Conservation (phyloP, 176 grass and related monocot species). For the Tillandsia fasciculata region DNA sequence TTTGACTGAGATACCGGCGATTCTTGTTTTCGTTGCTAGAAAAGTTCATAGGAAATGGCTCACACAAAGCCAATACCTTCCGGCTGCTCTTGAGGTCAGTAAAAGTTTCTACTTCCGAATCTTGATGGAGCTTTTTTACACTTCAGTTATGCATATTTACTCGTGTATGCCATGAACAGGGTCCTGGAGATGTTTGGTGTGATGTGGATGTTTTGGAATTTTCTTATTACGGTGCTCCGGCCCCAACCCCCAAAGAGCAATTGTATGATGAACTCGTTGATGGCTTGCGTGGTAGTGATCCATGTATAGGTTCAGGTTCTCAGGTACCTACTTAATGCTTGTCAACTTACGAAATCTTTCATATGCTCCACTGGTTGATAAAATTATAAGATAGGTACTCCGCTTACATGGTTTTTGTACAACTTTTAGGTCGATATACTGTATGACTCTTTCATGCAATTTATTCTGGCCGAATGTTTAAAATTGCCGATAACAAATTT, state of each 20-base stretch:
- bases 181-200: slow-evolving; percentile 95
- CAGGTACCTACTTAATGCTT: slow-evolving; percentile 41
- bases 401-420: neutral
- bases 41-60: slow-evolving; percentile 92
- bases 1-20: slow-evolving; percentile 75
- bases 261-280: slow-evolving; percentile 81
- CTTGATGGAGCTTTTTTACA: slow-evolving; percentile 1
- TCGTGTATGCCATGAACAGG: slow-evolving; percentile 55
- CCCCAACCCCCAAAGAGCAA: slow-evolving; percentile 83
- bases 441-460: no score
- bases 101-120: slow-evolving; percentile 2
- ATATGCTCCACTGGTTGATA: neutral
- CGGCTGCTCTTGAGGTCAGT: slow-evolving; percentile 65
- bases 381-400: neutral
- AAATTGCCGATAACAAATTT: no score
- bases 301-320: slow-evolving; percentile 87
- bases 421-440: neutral
- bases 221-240: slow-evolving; percentile 91
- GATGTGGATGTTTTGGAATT: slow-evolving; percentile 99
- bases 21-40: slow-evolving; percentile 89
- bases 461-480: no score
- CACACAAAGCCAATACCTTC: slow-evolving; percentile 62
- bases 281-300: slow-evolving; percentile 78
- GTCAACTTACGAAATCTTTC: neutral
- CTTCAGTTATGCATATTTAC: slow-evolving; percentile 3